Evolutionary conservation across 2,329 filamentous ascomycete species (phyloP).

Genomic region (Sarocladium oryzae): DNA sequence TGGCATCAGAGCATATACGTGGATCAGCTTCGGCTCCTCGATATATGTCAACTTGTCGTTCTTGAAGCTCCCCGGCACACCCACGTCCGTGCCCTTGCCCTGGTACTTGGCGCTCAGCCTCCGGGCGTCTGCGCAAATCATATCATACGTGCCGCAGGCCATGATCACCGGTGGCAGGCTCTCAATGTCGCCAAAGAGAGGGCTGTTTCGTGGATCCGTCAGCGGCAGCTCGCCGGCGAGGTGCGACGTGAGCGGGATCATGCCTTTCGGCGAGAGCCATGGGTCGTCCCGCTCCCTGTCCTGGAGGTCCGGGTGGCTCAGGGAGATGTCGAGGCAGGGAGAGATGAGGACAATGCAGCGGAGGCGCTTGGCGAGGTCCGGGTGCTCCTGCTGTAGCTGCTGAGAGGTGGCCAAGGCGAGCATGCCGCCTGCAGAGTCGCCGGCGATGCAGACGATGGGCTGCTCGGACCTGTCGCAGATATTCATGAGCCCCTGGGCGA

Average conservation of each 20-base stretch:
- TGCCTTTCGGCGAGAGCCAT: constrained; percentile 9
- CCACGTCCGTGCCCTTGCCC: constrained; percentile 1
- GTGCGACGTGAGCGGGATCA: background rate
- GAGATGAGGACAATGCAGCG: constrained; percentile 11
- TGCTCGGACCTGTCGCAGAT: constrained; percentile 3
- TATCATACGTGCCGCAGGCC: constrained; percentile 11
- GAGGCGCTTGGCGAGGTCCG: constrained; percentile 2
- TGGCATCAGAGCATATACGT: constrained; percentile 12
- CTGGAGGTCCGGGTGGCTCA: constrained; percentile 10
- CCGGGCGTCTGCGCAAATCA: constrained; percentile 11
- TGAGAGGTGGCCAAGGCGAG: constrained; percentile 5
- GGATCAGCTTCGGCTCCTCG: constrained; percentile 11
- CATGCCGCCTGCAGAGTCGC: constrained; percentile 12
- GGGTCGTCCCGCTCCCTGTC: constrained; percentile 5
- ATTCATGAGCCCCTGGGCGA: constrained; percentile 8
- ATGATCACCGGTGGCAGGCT: constrained; percentile 10
- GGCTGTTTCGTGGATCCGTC: constrained; percentile 6
- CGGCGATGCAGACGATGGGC: constrained; percentile 11
- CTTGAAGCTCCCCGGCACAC: constrained; percentile 8
- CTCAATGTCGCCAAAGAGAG: constrained; percentile 10
- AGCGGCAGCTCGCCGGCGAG: constrained; percentile 4
- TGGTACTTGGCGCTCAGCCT: constrained; percentile 10
- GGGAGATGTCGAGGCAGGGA: constrained; percentile 8
- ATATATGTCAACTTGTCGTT: constrained; percentile 10
- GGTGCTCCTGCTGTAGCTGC: background rate